Percentiles rank a stretch among this genome's conserved stretches.
Conservation (phyloP, 805 yeast species). For the Pichia ethanolica region DNA sequence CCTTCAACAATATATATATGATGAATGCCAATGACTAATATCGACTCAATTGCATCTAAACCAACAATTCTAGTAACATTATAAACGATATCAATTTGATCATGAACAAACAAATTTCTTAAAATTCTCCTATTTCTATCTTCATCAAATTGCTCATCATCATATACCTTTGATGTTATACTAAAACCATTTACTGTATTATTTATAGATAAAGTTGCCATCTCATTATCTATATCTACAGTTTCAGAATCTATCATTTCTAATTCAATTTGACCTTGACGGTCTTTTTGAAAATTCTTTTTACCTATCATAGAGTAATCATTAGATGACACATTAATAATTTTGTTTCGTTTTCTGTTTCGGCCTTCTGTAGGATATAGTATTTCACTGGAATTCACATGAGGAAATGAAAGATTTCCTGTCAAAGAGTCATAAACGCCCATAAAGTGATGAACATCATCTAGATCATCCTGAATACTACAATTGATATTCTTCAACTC, state of each 20-base stretch:
- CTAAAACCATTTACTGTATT: background rate
- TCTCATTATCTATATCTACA: background rate
- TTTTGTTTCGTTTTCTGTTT: conserved; percentile 56
- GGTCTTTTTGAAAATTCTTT: conserved; percentile 3
- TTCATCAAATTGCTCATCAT: conserved; percentile 27
- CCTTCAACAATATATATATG: conserved; percentile 64
- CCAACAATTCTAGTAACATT: conserved; percentile 73
- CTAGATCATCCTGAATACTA: conserved; percentile 57
- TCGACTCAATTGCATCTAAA: conserved; percentile 66
- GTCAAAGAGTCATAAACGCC: conserved; percentile 42
- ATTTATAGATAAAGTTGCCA: background rate
- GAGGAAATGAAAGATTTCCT: conserved; percentile 23
- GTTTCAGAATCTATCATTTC: background rate
- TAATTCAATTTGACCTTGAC: background rate
- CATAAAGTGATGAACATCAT: conserved; percentile 44
- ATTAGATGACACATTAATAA: conserved; percentile 32
- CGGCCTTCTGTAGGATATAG: conserved; percentile 66
- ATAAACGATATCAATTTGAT: conserved; percentile 62
- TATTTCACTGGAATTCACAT: conserved; percentile 31
- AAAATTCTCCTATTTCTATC: conserved; percentile 72
- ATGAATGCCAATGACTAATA: conserved; percentile 59
- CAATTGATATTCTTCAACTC: conserved; percentile 47
- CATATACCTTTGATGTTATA: background rate
- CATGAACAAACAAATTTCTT: conserved; percentile 61
- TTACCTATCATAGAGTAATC: conserved; percentile 1